These are phyloP conservation scores for Mycena sanguinolenta DNA, from an alignment of 768 basidiomycete genomes.

Conservation along the genomic window DNA sequence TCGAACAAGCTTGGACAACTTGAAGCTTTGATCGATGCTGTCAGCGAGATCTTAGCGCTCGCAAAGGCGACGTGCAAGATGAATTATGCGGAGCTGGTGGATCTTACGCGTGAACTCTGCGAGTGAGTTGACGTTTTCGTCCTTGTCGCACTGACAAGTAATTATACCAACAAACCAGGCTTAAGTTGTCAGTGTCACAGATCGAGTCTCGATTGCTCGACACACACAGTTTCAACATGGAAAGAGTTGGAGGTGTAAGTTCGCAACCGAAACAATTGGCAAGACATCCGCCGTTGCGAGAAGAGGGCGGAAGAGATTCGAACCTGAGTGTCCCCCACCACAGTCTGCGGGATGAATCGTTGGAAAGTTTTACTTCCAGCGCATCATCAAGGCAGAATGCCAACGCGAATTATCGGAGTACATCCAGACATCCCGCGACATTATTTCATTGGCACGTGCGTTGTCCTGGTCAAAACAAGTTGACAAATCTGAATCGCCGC, in stretches of 20 bases:
- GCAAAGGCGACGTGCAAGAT: background rate
- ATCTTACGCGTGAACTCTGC: background rate
- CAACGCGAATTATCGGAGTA: background rate
- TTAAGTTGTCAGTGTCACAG: background rate
- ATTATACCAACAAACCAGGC: background rate
- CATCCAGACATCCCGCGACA: background rate
- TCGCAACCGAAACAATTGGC: background rate
- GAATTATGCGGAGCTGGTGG: background rate
- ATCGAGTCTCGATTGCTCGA: background rate
- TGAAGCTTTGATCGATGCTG: background rate
- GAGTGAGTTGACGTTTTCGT: background rate
- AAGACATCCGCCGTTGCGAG: background rate
- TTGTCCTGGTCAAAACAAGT: no score
- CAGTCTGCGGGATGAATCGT: no score
- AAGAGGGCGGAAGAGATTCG: background rate
- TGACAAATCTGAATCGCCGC: no score
- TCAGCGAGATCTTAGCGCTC: background rate
- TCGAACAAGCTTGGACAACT: background rate
- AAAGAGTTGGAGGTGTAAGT: background rate
- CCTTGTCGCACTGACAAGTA: no score
- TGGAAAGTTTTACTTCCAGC: background rate
- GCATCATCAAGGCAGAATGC: background rate
- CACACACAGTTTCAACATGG: background rate
- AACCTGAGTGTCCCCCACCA: background rate
- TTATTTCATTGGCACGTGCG: background rate